Base-by-base conservation (phyloP, 176 grass and related monocot species). In the Dactylis glomerata region DNA sequence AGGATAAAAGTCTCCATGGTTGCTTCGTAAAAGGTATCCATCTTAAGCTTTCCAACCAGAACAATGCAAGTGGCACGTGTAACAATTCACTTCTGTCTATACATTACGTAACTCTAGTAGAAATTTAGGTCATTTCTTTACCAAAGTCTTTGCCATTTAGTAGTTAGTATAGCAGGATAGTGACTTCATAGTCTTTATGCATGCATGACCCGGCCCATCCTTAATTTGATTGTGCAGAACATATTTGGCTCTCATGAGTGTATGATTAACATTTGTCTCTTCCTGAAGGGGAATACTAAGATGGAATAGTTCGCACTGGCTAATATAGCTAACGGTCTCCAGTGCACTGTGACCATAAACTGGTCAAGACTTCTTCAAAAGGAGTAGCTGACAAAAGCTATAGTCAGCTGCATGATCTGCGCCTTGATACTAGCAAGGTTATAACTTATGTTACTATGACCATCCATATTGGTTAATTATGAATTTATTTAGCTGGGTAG, bases 171-270 rank as follows among this genome's bases (percentile, higher is more conserved):
- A 81, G 52, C 57, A 74, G 19, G 68, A 47, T 62, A 20, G 52
- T 58, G 50, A 61, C 12, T 41, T 80, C 16, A 61, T 73, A n/a
- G 8, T 31, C 20, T 15, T 49, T 49, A 73, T 73, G 42, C 15
- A 81, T 23, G 55, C 22, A 80, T 80, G 51, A 12, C 40, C 31
- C 23, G 38, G 17, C 30, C 42, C 42, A 33, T 52, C 16, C 44
- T 31, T 32, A 30, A 51, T 75, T 75, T 86, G 76, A 65, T 74
- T 20, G 17, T 63, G 30, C 10, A 42, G 50, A 68, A 47, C 37
- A 44, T 73, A 81, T 62, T 81, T 65, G 44, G 40, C 10, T 63
- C 23, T 74, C 77, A 86, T 74, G 16, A 28, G 2, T 72, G 66
- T 28, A 61, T 52, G 44, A 24, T 63, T 51, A 22, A 22, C 68